A percentile compares a stretch with the other conserved stretches of the same genome.
phyloP scores from a whole-genome alignment of 106 monocot genomes.

The Agapanthus africanus region DNA sequence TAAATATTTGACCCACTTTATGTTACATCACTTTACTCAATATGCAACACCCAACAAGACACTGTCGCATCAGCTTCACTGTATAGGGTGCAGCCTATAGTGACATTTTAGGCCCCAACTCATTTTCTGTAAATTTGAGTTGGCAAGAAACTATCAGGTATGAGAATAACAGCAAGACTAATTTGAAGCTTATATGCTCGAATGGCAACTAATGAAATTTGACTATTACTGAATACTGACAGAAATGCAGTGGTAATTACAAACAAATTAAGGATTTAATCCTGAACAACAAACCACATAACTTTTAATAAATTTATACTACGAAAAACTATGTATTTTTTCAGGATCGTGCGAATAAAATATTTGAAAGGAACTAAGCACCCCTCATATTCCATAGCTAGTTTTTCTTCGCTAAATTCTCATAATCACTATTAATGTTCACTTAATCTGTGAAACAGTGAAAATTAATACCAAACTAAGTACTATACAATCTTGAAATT shows the following conservation, averaged over 20 bases:
- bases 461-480: background rate
- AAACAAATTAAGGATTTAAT: background rate
- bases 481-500: background rate
- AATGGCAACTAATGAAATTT: background rate
- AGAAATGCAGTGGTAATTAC: background rate
- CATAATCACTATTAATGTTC: background rate
- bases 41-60: too few relatives aligned
- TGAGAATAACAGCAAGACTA: background rate
- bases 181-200: background rate
- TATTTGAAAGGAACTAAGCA: background rate
- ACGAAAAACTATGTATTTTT: too few relatives aligned
- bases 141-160: background rate
- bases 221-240: background rate
- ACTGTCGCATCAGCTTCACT: too few relatives aligned
- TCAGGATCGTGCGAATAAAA: background rate
- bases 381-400: background rate
- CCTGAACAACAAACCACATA: background rate
- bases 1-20: too few relatives aligned
- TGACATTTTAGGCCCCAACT: too few relatives aligned
- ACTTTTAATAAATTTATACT: background rate
- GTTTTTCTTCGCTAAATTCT: background rate
- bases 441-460: background rate
- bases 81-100: too few relatives aligned
- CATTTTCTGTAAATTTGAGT: background rate
- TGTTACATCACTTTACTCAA: too few relatives aligned